A percentile compares a stretch with the other conserved stretches of the same genome.
Conservation (phyloP, 768 basidiomycete species). For the Clavulina sp. region DNA sequence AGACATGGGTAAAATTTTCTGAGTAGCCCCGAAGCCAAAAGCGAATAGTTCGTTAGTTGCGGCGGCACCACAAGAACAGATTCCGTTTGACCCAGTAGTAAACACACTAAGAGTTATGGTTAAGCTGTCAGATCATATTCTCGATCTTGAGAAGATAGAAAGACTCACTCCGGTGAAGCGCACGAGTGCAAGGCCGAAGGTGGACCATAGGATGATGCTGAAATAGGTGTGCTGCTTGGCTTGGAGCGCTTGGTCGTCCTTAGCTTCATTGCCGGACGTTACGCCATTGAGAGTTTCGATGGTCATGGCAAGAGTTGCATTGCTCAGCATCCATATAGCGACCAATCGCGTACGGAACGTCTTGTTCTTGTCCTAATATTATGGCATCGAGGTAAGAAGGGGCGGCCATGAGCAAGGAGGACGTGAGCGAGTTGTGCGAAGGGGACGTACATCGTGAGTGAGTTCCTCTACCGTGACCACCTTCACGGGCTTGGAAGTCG, state of each 20-base stretch:
- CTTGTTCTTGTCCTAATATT: conserved; percentile 50
- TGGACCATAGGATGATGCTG: conserved; percentile 60
- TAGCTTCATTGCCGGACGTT: conserved; percentile 22
- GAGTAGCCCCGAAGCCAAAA: no score
- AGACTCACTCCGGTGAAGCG: conserved; percentile 58
- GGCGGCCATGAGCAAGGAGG: not conserved
- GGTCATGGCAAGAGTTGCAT: conserved; percentile 52
- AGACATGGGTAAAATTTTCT: no score
- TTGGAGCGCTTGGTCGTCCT: conserved; percentile 24
- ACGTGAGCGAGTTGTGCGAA: not conserved
- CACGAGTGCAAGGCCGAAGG: conserved; percentile 51
- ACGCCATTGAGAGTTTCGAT: conserved; percentile 62
- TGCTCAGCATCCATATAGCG: conserved; percentile 60
- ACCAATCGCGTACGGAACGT: conserved; percentile 86
- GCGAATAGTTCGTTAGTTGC: conserved; percentile 35
- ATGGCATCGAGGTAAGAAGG: not conserved
- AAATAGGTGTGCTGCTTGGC: conserved; percentile 48
- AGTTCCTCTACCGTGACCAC: conserved; percentile 54
- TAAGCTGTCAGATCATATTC: not conserved
- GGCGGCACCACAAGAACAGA: conserved; percentile 65
- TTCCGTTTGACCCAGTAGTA: conserved; percentile 73
- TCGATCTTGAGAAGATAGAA: not conserved
- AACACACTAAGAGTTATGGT: conserved; percentile 42
- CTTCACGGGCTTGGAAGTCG: conserved; percentile 56
- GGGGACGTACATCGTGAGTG: conserved; percentile 40